These are phyloP conservation scores for Claviceps purpurea DNA, from an alignment of 2,329 filamentous ascomycete species.

Conservation along the genomic window DNA sequence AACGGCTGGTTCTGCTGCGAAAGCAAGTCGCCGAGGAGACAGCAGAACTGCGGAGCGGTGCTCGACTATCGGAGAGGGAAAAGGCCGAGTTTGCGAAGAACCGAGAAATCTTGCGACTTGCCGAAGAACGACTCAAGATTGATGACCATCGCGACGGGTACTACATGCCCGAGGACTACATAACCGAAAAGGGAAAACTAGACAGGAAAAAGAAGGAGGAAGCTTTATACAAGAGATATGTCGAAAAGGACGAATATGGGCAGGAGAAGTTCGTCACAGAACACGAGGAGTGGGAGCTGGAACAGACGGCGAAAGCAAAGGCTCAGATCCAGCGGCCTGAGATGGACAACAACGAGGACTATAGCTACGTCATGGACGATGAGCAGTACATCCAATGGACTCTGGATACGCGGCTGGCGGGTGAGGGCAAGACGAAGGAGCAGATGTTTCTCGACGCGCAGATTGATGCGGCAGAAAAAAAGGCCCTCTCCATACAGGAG, in stretches of 20 bases:
- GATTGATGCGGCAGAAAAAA: slow-evolving; percentile 78
- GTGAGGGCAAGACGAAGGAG: slow-evolving; percentile 61
- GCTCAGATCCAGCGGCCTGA: slow-evolving; percentile 68
- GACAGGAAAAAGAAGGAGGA: slow-evolving; percentile 79
- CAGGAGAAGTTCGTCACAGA: slow-evolving; percentile 86
- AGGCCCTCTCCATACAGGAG: slow-evolving; percentile 78
- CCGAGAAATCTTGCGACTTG: slow-evolving; percentile 64
- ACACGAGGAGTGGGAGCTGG: slow-evolving; percentile 89
- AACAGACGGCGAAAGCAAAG: slow-evolving; percentile 79
- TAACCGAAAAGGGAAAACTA: slow-evolving; percentile 84
- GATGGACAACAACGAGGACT: slow-evolving; percentile 67
- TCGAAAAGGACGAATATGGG: slow-evolving; percentile 75
- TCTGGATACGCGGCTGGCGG: slow-evolving; percentile 57
- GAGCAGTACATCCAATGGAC: slow-evolving; percentile 78
- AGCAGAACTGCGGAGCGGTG: slow-evolving; percentile 64
- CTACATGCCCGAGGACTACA: slow-evolving; percentile 85
- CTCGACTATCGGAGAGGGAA: slow-evolving; percentile 61
- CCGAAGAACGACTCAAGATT: slow-evolving; percentile 73
- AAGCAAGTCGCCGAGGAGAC: slow-evolving; percentile 86
- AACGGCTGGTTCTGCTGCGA: slow-evolving; percentile 72
- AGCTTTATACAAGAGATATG: slow-evolving; percentile 78
- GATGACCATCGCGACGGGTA: slow-evolving; percentile 91
- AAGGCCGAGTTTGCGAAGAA: slow-evolving; percentile 84
- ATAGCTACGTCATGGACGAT: slow-evolving; percentile 88
- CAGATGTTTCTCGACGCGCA: slow-evolving; percentile 67